Base-by-base conservation (phyloP, 2,329 filamentous ascomycete genomes). In the Fusarium sp. region DNA sequence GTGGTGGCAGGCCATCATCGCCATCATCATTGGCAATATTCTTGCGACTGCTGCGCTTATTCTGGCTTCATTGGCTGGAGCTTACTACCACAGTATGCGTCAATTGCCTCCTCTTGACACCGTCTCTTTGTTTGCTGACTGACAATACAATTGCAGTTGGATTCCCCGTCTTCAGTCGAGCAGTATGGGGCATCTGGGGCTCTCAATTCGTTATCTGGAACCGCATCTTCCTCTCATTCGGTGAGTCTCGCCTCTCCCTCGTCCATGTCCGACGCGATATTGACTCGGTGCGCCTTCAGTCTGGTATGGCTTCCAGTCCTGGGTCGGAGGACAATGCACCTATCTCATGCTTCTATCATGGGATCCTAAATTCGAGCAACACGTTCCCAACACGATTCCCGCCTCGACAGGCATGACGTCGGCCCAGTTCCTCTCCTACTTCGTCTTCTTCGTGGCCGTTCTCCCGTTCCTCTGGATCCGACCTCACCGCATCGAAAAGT, bases 331-430 rank as follows among this genome's bases (percentile, higher is more conserved):
- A 3, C 73, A 80, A 65, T 81, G 79, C 44, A 61, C 81, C 51
- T 79, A 81, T 46, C 73, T 82, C 40, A 79, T 79, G 46, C 72
- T 83, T 6, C 75, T 78, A 10, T 79, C 81, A 2, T 78, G 80
- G 68, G 78, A 79, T 63, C 79, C 79, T 10, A 72, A 73, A 7
- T 72, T 81, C 31, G 79, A 81, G 50, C 44, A 73, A 1, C 77
- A 77, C 57, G 75, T 82, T 39, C 76, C 73, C 12, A 81, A 81
- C 64, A 72, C 68, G 35, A 77, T 81, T 44, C 75, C 79, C 5
- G 67, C 61, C 1, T 71, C 70, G 19, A 79, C 77, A 2, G 77
- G 77, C 24, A 79, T 80, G 73, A 82, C 79, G 7, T 78, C 77
- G 0, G 78, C 79, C 0, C 72, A 76, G 3, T 81, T 82, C 46